These are phyloP conservation scores for Oldenlandia corymbosa DNA, from an alignment of 257 asterid genomes.

Conservation along the genomic window DNA sequence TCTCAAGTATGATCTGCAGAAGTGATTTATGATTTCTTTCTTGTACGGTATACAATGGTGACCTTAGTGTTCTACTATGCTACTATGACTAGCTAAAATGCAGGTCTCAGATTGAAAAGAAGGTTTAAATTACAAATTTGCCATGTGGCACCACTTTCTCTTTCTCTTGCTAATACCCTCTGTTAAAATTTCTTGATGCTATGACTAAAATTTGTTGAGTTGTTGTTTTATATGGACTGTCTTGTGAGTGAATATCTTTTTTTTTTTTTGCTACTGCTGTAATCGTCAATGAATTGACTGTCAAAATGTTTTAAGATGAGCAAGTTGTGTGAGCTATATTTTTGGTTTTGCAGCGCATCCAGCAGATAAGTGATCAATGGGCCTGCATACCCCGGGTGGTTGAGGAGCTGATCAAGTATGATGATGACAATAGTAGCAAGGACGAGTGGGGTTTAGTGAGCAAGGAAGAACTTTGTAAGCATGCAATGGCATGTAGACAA, in stretches of 20 bases:
- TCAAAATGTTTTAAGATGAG: not conserved
- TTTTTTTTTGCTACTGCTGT: too few species aligned
- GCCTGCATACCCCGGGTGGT: slow-evolving; percentile 59
- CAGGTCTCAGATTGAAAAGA: not conserved
- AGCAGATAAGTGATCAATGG: slow-evolving; percentile 8
- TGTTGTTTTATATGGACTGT: too few species aligned
- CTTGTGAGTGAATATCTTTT: too few species aligned
- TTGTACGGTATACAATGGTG: not conserved
- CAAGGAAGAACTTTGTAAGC: slow-evolving; percentile 55
- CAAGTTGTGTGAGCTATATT: not conserved
- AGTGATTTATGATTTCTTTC: not conserved
- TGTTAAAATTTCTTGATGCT: too few species aligned
- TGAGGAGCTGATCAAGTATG: slow-evolving; percentile 63
- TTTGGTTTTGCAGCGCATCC: slow-evolving; percentile 36
- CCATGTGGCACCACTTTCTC: not conserved
- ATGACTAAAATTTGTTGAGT: too few species aligned
- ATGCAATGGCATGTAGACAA: slow-evolving; percentile 57
- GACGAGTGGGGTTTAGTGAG: not conserved
- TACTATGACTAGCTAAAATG: not conserved
- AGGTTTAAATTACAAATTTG: not conserved
- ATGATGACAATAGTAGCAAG: not conserved
- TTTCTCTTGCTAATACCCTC: not conserved
- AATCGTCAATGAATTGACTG: not conserved
- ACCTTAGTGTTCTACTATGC: not conserved
- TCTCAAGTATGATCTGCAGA: not conserved